Evolutionary conservation across 495 filamentous ascomycete genomes (phyloP).

Genomic region (Tricharina praecox): DNA sequence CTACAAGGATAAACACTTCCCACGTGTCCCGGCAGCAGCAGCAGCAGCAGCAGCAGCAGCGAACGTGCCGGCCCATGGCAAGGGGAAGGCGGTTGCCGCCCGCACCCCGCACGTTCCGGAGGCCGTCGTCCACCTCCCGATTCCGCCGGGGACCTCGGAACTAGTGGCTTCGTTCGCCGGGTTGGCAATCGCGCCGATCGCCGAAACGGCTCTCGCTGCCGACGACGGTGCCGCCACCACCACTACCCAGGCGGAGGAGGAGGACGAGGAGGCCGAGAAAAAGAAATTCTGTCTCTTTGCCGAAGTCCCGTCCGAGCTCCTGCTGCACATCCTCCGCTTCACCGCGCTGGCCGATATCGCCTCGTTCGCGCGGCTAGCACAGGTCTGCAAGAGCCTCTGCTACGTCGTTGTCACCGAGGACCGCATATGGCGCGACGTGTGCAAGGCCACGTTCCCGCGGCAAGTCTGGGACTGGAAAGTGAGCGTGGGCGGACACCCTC

Average conservation of each 20-base stretch:
- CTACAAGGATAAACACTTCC: constrained; percentile 84
- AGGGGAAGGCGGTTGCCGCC: constrained; percentile 25
- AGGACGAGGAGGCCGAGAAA: constrained; percentile 3
- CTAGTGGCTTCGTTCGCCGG: constrained; percentile 60
- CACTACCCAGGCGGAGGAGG: constrained; percentile 5
- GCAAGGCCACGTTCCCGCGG: constrained; percentile 49
- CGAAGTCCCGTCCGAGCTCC: constrained; percentile 61
- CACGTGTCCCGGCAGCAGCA: too few relatives aligned
- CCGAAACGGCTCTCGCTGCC: constrained; percentile 39
- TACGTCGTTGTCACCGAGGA: constrained; percentile 74
- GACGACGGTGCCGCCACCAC: too few relatives aligned
- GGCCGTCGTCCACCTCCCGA: too few relatives aligned
- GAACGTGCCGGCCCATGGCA: too few relatives aligned
- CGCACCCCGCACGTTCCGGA: too few relatives aligned
- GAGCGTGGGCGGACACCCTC: constrained; percentile 43
- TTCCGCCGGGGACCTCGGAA: constrained; percentile 31
- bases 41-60: too few relatives aligned
- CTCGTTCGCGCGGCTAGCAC: constrained; percentile 57
- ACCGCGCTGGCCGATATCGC: constrained; percentile 62
- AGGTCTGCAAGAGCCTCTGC: constrained; percentile 74
- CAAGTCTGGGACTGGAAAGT: constrained; percentile 72
- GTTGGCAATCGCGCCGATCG: constrained; percentile 38
- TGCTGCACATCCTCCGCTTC: constrained; percentile 54
- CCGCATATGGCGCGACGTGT: constrained; percentile 71
- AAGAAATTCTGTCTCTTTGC: constrained; percentile 49